phyloP scores from a whole-genome alignment of 2,329 filamentous ascomycete species.

The Grosmannia penicillata region DNA sequence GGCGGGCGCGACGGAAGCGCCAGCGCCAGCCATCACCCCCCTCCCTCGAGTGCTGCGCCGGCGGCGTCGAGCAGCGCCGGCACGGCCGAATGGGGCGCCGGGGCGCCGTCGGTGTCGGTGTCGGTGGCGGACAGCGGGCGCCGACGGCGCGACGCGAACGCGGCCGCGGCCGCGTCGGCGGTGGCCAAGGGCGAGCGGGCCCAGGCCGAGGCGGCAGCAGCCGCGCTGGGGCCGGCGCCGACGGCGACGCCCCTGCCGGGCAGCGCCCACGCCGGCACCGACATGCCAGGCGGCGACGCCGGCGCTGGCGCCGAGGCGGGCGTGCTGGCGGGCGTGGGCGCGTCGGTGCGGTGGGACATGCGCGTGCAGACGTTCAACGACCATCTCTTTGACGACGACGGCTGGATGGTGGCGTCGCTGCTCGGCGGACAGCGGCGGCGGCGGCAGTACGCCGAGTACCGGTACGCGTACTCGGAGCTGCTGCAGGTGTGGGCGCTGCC shows the following conservation, averaged over 20 bases:
- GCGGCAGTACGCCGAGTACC: constrained; percentile 41
- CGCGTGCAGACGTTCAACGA: constrained; percentile 44
- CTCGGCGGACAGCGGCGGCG: constrained; percentile 32
- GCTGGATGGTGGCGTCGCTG: constrained; percentile 44
- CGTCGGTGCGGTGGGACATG: too few species aligned
- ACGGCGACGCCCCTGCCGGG: too few species aligned
- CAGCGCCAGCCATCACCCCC: too few species aligned
- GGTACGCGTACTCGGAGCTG: constrained; percentile 53
- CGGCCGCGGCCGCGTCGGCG: constrained; percentile 1
- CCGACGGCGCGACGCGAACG: constrained; percentile 24
- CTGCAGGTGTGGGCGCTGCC: constrained; percentile 52
- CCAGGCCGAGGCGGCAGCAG: neutral
- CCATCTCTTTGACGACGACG: constrained; percentile 53
- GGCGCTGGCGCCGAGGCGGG: too few species aligned
- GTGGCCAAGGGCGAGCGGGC: constrained; percentile 1
- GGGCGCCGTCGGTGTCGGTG: constrained; percentile 35
- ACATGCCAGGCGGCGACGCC: too few species aligned
- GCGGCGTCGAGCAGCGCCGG: neutral
- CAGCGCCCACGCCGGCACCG: too few species aligned
- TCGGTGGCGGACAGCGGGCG: constrained; percentile 40
- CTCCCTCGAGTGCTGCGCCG: too few species aligned
- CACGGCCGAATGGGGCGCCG: constrained; percentile 19
- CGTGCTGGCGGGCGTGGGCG: too few species aligned
- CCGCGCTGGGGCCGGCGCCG: constrained; percentile 33
- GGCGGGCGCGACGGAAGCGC: neutral